These are phyloP conservation scores for Carallia brachiata DNA, from an alignment of 345 rosid genomes.

Conservation along the genomic window DNA sequence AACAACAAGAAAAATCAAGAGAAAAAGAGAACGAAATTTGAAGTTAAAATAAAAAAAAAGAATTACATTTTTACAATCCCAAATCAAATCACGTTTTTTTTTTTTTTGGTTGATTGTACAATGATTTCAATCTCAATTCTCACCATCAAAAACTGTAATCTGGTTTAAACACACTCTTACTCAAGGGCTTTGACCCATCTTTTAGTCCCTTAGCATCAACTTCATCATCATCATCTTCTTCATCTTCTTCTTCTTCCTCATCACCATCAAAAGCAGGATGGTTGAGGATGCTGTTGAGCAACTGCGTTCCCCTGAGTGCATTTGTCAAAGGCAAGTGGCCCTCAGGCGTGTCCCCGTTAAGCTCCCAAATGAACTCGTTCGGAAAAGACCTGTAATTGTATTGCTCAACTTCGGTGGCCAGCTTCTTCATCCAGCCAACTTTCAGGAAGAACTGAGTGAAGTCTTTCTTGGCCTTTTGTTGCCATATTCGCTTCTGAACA, in stretches of 20 bases:
- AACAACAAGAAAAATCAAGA: too few relatives aligned
- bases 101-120: too few relatives aligned
- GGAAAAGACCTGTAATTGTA: slow-evolving; percentile 88
- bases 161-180: slow-evolving; percentile 45
- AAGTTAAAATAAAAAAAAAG: too few relatives aligned
- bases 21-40: too few relatives aligned
- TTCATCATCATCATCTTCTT: neutral
- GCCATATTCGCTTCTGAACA: slow-evolving; percentile 69
- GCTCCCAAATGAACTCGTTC: slow-evolving; percentile 79
- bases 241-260: slow-evolving; percentile 32
- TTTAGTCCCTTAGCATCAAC: slow-evolving; percentile 2
- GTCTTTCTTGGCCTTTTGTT: slow-evolving; percentile 50
- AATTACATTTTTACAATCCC: too few relatives aligned
- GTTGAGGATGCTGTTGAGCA: slow-evolving; percentile 58
- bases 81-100: too few relatives aligned
- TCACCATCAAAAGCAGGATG: slow-evolving; percentile 70
- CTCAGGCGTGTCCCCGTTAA: slow-evolving; percentile 60
- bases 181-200: slow-evolving; percentile 32
- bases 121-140: neutral
- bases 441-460: slow-evolving; percentile 74
- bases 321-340: slow-evolving; percentile 95
- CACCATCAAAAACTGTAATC: slow-evolving; percentile 57
- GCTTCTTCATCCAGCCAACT: slow-evolving; percentile 95
- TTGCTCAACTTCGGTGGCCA: slow-evolving; percentile 79
- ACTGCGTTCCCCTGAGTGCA: slow-evolving; percentile 82